Evolutionary conservation across 2,329 filamentous ascomycete species (phyloP), one percentile per base, ranked within the genome.

Genomic region (Penicillium aurantiogriseum): DNA sequence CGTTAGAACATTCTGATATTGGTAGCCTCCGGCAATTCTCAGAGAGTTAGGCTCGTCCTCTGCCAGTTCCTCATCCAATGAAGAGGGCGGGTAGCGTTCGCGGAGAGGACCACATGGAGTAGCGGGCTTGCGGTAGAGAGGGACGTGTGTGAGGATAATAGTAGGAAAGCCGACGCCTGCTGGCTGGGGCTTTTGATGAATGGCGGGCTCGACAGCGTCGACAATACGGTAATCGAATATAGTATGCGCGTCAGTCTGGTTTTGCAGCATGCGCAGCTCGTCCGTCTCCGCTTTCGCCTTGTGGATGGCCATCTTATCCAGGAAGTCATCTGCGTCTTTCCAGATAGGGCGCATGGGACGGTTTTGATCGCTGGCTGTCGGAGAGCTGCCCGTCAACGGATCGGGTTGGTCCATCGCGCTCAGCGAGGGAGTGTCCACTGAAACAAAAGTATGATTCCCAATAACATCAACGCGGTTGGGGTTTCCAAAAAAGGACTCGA

Each of bases 391-490:
- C 6, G 80, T 79, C 51, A 70, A 58, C 17, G 77, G 74, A 52
- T 84, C 76, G 5, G 80, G 79, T 62, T 85, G 81, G 51, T 83
- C 83, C 71, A 82, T 79, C 3, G 94, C 93, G 69, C 91, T 96
- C 67, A 97, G 76, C 0, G 92, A 97, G 5, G 96, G 88, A 0
- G 88, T 85, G 71, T 99, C 94, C 8, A 99, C 83, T 0, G 91
- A 95, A 21, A 99, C 90, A 71, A 99, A 92, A 0, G 91, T 95
- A 72, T 99, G 94, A 70, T 99, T 99, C 13, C 91, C 94, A 52
- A 97, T 83, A 5, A 97, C 83, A 72, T 97, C 92, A 21, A 99
- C 87, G 9, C 91, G 83, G 73, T 97, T 97, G n/a, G 88, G 85
- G 54, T 94, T 88, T 5, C 94, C 94, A 76, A 99, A 97, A 71